A percentile compares a stretch with the other conserved stretches of the same genome.
Conservation (phyloP, 2,329 filamentous ascomycete species). For the Xylaria sp. region DNA sequence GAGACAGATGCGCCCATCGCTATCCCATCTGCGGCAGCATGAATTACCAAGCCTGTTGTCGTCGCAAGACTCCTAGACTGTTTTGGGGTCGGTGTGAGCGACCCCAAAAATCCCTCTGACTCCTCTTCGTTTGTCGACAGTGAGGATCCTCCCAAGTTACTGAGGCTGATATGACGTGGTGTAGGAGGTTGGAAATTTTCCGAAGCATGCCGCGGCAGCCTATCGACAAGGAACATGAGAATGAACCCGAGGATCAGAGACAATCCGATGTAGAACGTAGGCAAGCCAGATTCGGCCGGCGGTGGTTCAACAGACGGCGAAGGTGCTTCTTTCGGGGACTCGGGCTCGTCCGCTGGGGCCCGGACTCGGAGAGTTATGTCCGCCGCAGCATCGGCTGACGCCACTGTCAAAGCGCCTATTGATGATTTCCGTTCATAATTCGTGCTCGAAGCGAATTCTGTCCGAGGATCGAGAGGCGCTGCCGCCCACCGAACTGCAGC, state of each 20-base stretch:
- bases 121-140: constrained; percentile 64
- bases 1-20: constrained; percentile 92
- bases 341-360: constrained; percentile 40
- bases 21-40: constrained; percentile 94
- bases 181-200: constrained; percentile 72
- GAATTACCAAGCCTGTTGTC: constrained; percentile 94
- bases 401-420: constrained; percentile 10
- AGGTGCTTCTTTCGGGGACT: constrained; percentile 30
- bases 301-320: constrained; percentile 37
- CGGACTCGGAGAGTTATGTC: constrained; percentile 37
- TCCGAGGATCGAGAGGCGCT: constrained; percentile 10
- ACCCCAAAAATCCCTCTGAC: constrained; percentile 69
- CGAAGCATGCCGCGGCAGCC: constrained; percentile 78
- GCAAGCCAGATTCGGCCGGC: constrained; percentile 60
- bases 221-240: constrained; percentile 96
- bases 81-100: constrained; percentile 66
- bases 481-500: constrained; percentile 40
- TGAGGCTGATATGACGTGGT: constrained; percentile 87
- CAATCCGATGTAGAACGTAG: constrained; percentile 84
- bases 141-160: constrained; percentile 73
- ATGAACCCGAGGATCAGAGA: constrained; percentile 90
- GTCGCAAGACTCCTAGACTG: constrained; percentile 77
- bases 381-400: neutral
- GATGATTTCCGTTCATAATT: constrained; percentile 7
- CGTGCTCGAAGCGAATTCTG: constrained; percentile 11